Percentiles rank a stretch among this genome's conserved stretches.
These are phyloP conservation scores for Penicillium rolfsii DNA, from an alignment of 2,329 filamentous ascomycete genomes.

Conservation along the genomic window DNA sequence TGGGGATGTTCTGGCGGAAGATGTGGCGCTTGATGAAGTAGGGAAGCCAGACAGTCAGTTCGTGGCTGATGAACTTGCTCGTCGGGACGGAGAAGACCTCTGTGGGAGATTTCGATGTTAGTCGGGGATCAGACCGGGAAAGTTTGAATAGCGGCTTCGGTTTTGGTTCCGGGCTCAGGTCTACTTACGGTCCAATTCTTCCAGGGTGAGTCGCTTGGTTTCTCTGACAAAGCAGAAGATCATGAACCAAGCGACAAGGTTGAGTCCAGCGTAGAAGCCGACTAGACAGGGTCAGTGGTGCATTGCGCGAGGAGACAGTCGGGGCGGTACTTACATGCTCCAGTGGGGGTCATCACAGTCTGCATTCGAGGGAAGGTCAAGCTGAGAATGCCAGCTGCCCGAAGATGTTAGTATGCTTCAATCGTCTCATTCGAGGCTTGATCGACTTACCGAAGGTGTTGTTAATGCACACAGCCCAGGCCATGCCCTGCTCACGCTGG, in stretches of 20 bases:
- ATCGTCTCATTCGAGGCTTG: slow-evolving; percentile 12
- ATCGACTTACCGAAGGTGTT: slow-evolving; percentile 31
- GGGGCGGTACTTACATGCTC: slow-evolving; percentile 55
- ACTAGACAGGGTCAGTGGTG: slow-evolving; percentile 37
- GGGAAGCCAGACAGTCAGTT: slow-evolving; percentile 58
- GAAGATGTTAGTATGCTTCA: slow-evolving; percentile 36
- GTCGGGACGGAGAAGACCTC: slow-evolving; percentile 61
- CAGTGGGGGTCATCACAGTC: slow-evolving; percentile 51
- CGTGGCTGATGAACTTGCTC: slow-evolving; percentile 58
- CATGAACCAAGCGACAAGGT: slow-evolving; percentile 62
- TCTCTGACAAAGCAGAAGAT: slow-evolving; percentile 64
- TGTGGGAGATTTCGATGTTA: slow-evolving; percentile 59
- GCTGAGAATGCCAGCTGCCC: slow-evolving; percentile 49
- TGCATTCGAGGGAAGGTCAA: slow-evolving; percentile 53
- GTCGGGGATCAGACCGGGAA: background rate
- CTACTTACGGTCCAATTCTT: slow-evolving; percentile 33
- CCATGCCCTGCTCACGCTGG: slow-evolving; percentile 49
- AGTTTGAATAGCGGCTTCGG: no score
- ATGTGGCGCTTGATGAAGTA: slow-evolving; percentile 64
- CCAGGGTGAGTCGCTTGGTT: slow-evolving; percentile 55
- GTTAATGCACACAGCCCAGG: slow-evolving; percentile 34
- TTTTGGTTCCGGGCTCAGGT: no score
- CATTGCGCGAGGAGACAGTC: background rate
- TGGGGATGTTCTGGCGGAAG: slow-evolving; percentile 49
- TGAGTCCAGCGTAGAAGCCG: slow-evolving; percentile 52